These are phyloP conservation scores for Skeletonema costatum DNA, from an alignment of 108 stramenopile genomes.

Conservation along the genomic window DNA sequence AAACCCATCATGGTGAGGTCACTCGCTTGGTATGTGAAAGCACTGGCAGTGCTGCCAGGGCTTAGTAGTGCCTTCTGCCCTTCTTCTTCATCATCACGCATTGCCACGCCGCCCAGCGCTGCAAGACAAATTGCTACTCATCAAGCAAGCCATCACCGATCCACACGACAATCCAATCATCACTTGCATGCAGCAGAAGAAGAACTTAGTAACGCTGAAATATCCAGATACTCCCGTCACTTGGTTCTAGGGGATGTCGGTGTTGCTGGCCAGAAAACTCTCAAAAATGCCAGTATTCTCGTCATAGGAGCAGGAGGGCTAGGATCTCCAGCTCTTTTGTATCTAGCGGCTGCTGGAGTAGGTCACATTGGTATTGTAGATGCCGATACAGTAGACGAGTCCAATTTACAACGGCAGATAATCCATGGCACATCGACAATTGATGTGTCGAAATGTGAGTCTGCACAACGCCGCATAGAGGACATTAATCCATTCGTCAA, in stretches of 20 bases:
- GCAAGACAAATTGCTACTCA: not conserved
- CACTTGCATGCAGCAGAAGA: not conserved
- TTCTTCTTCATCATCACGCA: not conserved
- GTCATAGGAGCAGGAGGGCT: slow-evolving; percentile 97
- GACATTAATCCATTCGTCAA: slow-evolving; percentile 88
- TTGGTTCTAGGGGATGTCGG: slow-evolving; percentile 88
- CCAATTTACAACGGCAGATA: slow-evolving; percentile 96
- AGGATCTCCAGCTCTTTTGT: slow-evolving; percentile 88
- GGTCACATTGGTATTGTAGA: slow-evolving; percentile 92
- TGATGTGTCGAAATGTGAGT: slow-evolving; percentile 82
- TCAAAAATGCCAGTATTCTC: slow-evolving; percentile 82
- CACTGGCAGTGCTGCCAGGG: not conserved
- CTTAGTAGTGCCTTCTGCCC: not conserved
- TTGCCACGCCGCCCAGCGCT: not conserved
- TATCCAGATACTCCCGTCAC: slow-evolving; percentile 91
- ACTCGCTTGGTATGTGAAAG: not conserved
- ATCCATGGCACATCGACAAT: slow-evolving; percentile 88
- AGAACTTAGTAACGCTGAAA: slow-evolving; percentile 60
- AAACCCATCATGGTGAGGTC: not conserved
- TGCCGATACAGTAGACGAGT: slow-evolving; percentile 91
- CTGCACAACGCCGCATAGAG: slow-evolving; percentile 65
- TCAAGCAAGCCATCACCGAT: not conserved
- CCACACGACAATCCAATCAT: not conserved
- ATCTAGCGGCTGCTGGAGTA: slow-evolving; percentile 96
- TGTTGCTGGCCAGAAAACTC: slow-evolving; percentile 67